Conservation (phyloP, 169 alveolate genomes). For the Plasmodium gaboni region DNA sequence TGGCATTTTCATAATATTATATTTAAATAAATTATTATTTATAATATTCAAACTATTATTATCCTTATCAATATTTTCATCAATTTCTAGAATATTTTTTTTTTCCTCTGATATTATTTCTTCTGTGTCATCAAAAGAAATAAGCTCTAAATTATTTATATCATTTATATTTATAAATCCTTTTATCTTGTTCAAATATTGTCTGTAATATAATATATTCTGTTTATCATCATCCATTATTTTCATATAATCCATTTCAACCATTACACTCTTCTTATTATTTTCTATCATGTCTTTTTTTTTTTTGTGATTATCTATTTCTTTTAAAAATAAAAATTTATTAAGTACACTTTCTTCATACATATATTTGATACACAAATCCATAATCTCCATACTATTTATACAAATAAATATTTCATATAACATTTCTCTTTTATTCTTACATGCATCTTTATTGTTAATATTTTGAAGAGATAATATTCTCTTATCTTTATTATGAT, state of each 20-base stretch:
- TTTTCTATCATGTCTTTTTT: background rate
- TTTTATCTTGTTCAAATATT: conserved; percentile 1
- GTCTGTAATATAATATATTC: conserved; percentile 14
- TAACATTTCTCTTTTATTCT: background rate
- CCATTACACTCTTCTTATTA: background rate
- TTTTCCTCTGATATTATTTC: too few relatives aligned
- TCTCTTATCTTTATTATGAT: background rate
- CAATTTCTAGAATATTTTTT: too few relatives aligned
- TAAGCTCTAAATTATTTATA: conserved; percentile 7
- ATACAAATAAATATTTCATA: conserved; percentile 13
- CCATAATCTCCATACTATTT: conserved; percentile 54
- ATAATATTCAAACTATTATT: too few relatives aligned
- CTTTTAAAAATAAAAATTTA: background rate
- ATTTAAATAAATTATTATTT: too few relatives aligned
- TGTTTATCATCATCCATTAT: conserved; percentile 14
- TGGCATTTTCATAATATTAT: too few relatives aligned
- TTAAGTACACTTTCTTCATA: conserved; percentile 43
- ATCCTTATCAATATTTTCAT: too few relatives aligned
- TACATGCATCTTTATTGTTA: background rate
- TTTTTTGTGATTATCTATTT: background rate
- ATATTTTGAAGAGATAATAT: background rate
- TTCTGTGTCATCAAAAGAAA: background rate
- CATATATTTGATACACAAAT: conserved; percentile 35
- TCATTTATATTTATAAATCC: conserved; percentile 13
- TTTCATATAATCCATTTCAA: conserved; percentile 2